These are phyloP conservation scores for Diaporthe sp. DNA, from an alignment of 2,329 filamentous ascomycete species.

Conservation along the genomic window DNA sequence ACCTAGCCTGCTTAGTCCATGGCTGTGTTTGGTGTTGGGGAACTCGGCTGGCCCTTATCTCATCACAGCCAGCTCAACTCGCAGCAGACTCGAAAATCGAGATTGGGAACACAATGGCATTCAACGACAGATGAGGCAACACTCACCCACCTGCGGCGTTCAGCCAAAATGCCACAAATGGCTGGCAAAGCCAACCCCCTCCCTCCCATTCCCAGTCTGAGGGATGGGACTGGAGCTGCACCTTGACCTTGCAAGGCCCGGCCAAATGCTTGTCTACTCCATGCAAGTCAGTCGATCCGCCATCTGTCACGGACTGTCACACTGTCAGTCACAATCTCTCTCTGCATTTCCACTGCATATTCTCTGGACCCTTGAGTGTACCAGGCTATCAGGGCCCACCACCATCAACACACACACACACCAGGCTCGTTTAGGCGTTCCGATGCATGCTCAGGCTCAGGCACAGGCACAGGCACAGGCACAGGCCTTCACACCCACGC, in stretches of 20 bases:
- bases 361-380: neutral
- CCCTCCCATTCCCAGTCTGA: too few relatives aligned
- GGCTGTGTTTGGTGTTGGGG: neutral
- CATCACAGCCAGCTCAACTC: neutral
- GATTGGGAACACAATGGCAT: slow-evolving; percentile 3
- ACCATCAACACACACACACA: neutral
- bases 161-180: neutral
- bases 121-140: neutral
- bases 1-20: neutral
- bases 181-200: neutral
- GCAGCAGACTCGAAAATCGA: neutral
- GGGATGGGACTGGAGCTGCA: neutral
- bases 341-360: neutral
- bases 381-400: neutral
- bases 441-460: slow-evolving; percentile 5
- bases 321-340: slow-evolving; percentile 7
- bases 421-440: slow-evolving; percentile 8
- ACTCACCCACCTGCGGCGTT: neutral
- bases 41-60: neutral
- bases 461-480: neutral
- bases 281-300: slow-evolving; percentile 12
- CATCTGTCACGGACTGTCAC: slow-evolving; percentile 5
- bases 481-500: slow-evolving; percentile 12
- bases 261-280: neutral
- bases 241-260: neutral